Percentiles rank a stretch among this genome's conserved stretches.
Evolutionary conservation across 2,329 filamentous ascomycete species (phyloP).

Genomic region (Thielaviopsis ethacetica): DNA sequence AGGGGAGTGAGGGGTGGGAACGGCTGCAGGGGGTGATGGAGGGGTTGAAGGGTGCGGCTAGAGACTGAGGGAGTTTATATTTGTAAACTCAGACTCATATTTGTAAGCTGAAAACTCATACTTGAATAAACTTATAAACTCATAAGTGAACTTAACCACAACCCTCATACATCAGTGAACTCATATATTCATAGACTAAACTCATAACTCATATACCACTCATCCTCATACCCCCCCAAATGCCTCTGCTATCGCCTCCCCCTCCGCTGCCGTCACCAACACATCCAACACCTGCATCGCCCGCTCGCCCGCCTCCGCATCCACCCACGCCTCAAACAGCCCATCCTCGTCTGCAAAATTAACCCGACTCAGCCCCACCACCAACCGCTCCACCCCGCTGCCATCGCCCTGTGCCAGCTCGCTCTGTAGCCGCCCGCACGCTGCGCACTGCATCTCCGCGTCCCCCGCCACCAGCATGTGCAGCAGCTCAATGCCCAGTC

Average conservation of each 20-base stretch:
- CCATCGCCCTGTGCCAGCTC: constrained; percentile 15
- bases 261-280: constrained; percentile 59
- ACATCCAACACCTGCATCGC: constrained; percentile 71
- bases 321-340: constrained; percentile 60
- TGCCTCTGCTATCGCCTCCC: constrained; percentile 27
- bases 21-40: constrained; percentile 40
- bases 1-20: constrained; percentile 54
- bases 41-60: constrained; percentile 38
- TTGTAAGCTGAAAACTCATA: not conserved
- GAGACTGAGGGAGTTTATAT: too few relatives aligned
- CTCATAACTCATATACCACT: too few relatives aligned
- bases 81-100: too few relatives aligned
- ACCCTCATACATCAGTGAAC: too few relatives aligned
- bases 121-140: not conserved
- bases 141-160: not conserved
- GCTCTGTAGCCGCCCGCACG: constrained; percentile 19
- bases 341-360: constrained; percentile 68
- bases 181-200: too few relatives aligned
- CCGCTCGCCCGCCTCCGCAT: constrained; percentile 61
- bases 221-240: too few relatives aligned
- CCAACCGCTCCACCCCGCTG: constrained; percentile 65
- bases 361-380: constrained; percentile 66
- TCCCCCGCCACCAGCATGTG: constrained; percentile 46
- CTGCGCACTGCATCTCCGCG: constrained; percentile 50
- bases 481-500: constrained; percentile 31